Conservation (phyloP, 768 basidiomycete species). For the Clavulina sp. region DNA sequence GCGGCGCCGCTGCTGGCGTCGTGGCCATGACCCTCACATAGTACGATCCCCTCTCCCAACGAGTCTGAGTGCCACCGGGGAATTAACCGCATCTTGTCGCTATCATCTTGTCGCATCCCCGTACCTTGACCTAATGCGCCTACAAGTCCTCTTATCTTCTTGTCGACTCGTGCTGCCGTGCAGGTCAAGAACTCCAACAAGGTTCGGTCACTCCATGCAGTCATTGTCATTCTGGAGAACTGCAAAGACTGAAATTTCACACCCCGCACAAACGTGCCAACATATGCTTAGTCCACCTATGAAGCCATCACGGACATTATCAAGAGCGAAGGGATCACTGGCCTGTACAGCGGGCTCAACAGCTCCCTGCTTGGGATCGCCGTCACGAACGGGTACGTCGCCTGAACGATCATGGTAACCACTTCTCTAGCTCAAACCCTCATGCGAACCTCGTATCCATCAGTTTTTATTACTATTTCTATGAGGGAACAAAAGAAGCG, state of each 20-base stretch:
- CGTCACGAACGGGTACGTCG: constrained; percentile 68
- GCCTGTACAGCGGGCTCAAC: constrained; percentile 73
- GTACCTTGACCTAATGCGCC: constrained; percentile 6
- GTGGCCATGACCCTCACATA: constrained; percentile 82
- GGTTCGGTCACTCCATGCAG: constrained; percentile 23
- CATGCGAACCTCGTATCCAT: background rate
- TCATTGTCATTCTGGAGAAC: background rate
- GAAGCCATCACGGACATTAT: constrained; percentile 58
- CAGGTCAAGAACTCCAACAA: constrained; percentile 59
- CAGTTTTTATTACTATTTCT: constrained; percentile 89
- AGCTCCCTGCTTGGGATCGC: constrained; percentile 83
- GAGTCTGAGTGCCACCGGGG: background rate
- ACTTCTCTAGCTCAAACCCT: too few species aligned
- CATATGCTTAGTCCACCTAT: constrained; percentile 34
- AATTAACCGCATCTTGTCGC: background rate
- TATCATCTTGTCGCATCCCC: constrained; percentile 15
- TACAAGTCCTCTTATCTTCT: constrained; percentile 68
- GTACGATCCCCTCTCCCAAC: constrained; percentile 26
- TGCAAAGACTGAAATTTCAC: background rate
- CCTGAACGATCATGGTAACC: background rate
- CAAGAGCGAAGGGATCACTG: constrained; percentile 66
- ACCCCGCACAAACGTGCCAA: too few species aligned
- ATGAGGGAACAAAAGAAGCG: constrained; percentile 46
- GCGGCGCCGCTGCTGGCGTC: constrained; percentile 83
- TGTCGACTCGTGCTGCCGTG: constrained; percentile 87